These are phyloP conservation scores for Vaccinium vitisidaea DNA, from an alignment of 148 eudicot genomes.

Conservation along the genomic window DNA sequence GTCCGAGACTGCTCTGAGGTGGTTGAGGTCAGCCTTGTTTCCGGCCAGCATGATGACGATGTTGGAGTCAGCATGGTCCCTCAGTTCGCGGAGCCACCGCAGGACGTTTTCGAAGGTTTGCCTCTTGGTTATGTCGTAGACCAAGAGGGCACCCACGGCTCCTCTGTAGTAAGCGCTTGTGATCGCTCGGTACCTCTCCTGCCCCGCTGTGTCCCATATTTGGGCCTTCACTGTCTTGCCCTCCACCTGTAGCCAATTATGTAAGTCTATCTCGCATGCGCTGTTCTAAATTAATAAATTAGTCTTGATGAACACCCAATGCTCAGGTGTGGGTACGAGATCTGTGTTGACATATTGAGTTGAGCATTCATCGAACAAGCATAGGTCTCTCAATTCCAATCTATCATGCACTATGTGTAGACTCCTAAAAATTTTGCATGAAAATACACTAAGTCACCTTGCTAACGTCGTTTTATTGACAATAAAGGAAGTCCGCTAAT, in stretches of 20 bases:
- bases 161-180: constrained; percentile 86
- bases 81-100: constrained; percentile 69
- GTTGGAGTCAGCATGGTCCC: constrained; percentile 75
- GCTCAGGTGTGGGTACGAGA: not conserved
- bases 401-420: not conserved
- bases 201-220: constrained; percentile 72
- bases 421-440: not conserved
- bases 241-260: constrained; percentile 50
- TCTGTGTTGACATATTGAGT: not conserved
- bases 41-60: constrained; percentile 81
- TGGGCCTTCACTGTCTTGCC: constrained; percentile 83
- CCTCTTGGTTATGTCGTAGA: constrained; percentile 59
- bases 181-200: constrained; percentile 81
- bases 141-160: constrained; percentile 66
- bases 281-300: not conserved
- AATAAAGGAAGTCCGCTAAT: not conserved
- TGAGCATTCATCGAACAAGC: not conserved
- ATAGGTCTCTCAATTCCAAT: not conserved
- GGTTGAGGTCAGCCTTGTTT: constrained; percentile 65
- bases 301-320: not conserved
- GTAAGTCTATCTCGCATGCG: not conserved
- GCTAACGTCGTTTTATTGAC: not conserved
- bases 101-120: constrained; percentile 66
- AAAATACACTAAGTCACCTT: not conserved
- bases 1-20: constrained; percentile 50